Evolutionary conservation across 306 rosid species (phyloP), one percentile per base, ranked within the genome.

Genomic region (Erythrophleum fordii): DNA sequence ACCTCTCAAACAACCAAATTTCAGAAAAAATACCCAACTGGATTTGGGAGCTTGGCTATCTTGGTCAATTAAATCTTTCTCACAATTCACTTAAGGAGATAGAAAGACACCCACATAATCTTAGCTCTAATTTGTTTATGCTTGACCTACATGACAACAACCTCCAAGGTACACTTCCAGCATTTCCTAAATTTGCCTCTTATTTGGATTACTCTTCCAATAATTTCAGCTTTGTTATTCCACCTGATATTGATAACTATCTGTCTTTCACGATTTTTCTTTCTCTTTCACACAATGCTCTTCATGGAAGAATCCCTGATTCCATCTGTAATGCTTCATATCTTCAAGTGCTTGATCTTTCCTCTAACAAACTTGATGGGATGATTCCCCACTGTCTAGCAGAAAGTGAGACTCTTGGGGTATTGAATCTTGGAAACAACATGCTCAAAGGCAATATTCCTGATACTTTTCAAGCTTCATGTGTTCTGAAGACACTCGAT

Each of bases 1-100:
- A 90, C 83, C 93, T 90, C 42, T 87, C 95, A 0, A 0, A 17
- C 3, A 92, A 92, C 62, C 60, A 29, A 8, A 87, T 92, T 64
- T 0, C 0, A 17, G 93, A 87, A 5, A 28, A 66, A 16, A 44
- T 90, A 29, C 95, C 97, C 28, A 45, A 5, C 6, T 89, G 93
- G 95, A 73, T 89, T 37, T 89, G 90, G 93, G 22, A 17, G 22
- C 28, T 83, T n/a, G 28, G 9, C 0, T 55, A 0, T 49, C 88
- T 91, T 12, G 0, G 0, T 1, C 22, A 46, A 3, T 41, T 91
- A 44, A 92, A 91, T 69, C 88, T 92, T 44, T 90, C 97, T 35
- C 28, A 53, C 72, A 92, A 92, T 73, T 41, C 23, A 0, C 42
- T 92, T 10, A 11, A 0, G 3, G 23, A 22, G 18, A 10, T 82